Percentiles rank a stretch among this genome's conserved stretches.
Evolutionary conservation across 2,329 filamentous ascomycete species (phyloP).

Genomic region (Zopfia rhizophila): DNA sequence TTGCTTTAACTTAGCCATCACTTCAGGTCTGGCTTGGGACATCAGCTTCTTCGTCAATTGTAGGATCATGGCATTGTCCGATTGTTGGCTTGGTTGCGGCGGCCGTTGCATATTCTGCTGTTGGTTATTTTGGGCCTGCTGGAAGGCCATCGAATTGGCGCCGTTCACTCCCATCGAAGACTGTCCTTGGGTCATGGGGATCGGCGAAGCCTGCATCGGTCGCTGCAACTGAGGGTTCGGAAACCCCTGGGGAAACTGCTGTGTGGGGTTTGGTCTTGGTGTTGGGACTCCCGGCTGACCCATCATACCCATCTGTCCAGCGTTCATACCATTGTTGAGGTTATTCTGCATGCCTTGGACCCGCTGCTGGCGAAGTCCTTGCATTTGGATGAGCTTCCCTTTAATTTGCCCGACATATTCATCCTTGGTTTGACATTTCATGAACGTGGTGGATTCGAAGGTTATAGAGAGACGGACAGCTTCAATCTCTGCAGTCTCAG

Average conservation of each 20-base stretch:
- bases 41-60: conserved; percentile 60
- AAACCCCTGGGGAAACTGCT: conserved; percentile 56
- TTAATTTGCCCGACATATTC: conserved; percentile 43
- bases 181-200: conserved; percentile 50
- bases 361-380: conserved; percentile 40
- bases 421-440: conserved; percentile 39
- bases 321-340: conserved; percentile 42
- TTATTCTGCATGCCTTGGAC: conserved; percentile 40
- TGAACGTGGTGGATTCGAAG: conserved; percentile 43
- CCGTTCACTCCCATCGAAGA: conserved; percentile 47
- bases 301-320: conserved; percentile 50
- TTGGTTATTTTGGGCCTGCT: conserved; percentile 42
- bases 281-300: conserved; percentile 46
- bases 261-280: conserved; percentile 52
- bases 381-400: conserved; percentile 41
- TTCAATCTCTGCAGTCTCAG: conserved; percentile 39
- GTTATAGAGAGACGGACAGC: conserved; percentile 39
- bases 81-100: conserved; percentile 28
- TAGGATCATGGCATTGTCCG: conserved; percentile 50
- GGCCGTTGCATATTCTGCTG: conserved; percentile 43
- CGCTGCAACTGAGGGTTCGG: conserved; percentile 61
- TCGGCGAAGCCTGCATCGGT: conserved; percentile 62
- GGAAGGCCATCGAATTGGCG: conserved; percentile 30
- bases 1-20: conserved; percentile 55
- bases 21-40: conserved; percentile 59